Percentiles rank a stretch among this genome's conserved stretches.
phyloP scores from a whole-genome alignment of 1,284 basidiomycete species.

The Vanrija sp. region DNA sequence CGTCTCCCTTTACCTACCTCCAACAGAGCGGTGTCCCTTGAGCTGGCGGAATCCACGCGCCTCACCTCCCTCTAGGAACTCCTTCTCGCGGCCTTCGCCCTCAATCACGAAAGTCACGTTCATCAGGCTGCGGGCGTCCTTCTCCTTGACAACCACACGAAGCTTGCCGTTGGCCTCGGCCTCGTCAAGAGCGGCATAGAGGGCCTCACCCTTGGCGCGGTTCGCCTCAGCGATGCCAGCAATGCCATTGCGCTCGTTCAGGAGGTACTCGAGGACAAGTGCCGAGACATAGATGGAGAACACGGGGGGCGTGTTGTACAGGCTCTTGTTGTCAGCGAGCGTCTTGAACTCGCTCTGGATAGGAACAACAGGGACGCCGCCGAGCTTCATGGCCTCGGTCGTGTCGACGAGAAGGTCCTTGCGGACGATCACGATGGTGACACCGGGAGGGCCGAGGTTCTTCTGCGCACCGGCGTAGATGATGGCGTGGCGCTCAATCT shows the following conservation, averaged over 20 bases:
- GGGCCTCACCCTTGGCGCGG: constrained; percentile 64
- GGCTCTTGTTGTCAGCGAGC: constrained; percentile 69
- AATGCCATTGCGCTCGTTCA: constrained; percentile 65
- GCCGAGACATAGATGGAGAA: constrained; percentile 89
- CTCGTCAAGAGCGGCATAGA: constrained; percentile 68
- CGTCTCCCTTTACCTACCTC: constrained; percentile 53
- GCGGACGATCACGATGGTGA: constrained; percentile 88
- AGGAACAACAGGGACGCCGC: constrained; percentile 57
- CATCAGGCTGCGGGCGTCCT: constrained; percentile 80
- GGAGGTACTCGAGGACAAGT: constrained; percentile 73
- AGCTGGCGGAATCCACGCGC: constrained; percentile 72
- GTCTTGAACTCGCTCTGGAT: constrained; percentile 79
- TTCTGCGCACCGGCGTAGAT: constrained; percentile 99
- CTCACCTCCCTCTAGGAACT: constrained; percentile 75
- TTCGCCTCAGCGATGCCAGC: constrained; percentile 65
- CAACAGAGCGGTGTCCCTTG: constrained; percentile 73
- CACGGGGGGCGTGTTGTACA: constrained; percentile 95
- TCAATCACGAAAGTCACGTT: constrained; percentile 80
- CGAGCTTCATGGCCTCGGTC: constrained; percentile 70
- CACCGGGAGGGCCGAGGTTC: constrained; percentile 92
- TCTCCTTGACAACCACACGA: constrained; percentile 62
- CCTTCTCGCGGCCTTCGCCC: constrained; percentile 64
- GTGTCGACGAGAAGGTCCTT: constrained; percentile 87
- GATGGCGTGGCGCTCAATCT: constrained; percentile 80
- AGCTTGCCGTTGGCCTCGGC: constrained; percentile 68